Evolutionary conservation across 2,329 filamentous ascomycete genomes (phyloP).

Genomic region (Aspergillus quadricinctus): DNA sequence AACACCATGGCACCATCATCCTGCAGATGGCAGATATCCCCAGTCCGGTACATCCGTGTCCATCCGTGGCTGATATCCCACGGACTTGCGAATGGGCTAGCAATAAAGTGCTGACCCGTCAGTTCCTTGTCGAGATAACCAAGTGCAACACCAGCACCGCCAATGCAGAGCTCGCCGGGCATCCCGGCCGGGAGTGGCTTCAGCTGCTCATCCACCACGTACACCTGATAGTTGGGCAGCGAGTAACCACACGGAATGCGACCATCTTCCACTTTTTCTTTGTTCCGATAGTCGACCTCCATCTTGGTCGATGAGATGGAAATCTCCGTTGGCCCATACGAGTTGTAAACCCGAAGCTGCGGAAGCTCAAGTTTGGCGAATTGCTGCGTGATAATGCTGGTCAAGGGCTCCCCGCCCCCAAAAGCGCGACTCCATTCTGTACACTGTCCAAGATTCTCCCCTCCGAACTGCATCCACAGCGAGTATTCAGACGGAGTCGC

Average conservation of each 20-base stretch:
- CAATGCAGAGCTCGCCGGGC: constrained; percentile 37
- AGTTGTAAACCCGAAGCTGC: constrained; percentile 8
- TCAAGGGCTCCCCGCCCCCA: constrained; percentile 16
- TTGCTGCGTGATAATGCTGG: constrained; percentile 2
- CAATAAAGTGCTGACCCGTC: constrained; percentile 5
- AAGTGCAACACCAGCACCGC: constrained; percentile 12
- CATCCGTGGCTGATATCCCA: constrained; percentile 2
- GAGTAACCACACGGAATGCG: constrained; percentile 14
- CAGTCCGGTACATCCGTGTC: constrained; percentile 19
- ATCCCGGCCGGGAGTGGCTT: constrained; percentile 36
- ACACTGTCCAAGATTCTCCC: constrained; percentile 7
- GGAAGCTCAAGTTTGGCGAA: constrained; percentile 10
- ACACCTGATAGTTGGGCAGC: constrained; percentile 35
- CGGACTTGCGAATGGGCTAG: constrained; percentile 3
- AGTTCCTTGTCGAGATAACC: constrained; percentile 18
- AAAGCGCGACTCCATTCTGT: constrained; percentile 16
- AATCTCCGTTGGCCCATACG: constrained; percentile 22
- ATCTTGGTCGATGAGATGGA: constrained; percentile 17
- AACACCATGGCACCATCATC: constrained; percentile 19
- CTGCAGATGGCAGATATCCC: constrained; percentile 12
- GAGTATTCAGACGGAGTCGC: constrained; percentile 20
- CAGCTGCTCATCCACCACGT: constrained; percentile 32
- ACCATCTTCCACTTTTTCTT: neutral
- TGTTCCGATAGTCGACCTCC: constrained; percentile 7
- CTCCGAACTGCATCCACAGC: constrained; percentile 11